Evolutionary conservation across 2,329 filamentous ascomycete species (phyloP).

Genomic region (Periconia digitata): DNA sequence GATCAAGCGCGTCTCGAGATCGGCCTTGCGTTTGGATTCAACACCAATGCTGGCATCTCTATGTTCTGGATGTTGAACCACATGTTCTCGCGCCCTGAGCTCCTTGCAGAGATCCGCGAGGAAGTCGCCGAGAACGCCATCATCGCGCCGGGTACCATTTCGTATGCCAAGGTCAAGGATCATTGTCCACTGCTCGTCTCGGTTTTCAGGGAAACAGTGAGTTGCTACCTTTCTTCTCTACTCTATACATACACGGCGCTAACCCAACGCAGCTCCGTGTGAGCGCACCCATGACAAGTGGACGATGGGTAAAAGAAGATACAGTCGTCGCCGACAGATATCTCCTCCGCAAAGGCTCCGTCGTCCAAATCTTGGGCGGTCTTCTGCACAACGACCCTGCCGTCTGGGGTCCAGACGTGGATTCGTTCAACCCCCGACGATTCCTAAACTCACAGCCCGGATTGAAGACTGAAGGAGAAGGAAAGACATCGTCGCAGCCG

Average conservation of each 20-base stretch:
- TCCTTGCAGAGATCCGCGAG: constrained; percentile 44
- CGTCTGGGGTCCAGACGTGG: constrained; percentile 50
- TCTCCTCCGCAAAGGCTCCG: constrained; percentile 46
- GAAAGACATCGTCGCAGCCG: constrained; percentile 11
- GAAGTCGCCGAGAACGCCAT: constrained; percentile 40
- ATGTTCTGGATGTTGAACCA: constrained; percentile 51
- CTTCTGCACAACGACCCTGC: constrained; percentile 46
- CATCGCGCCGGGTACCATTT: constrained; percentile 27
- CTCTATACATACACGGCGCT: too few relatives aligned
- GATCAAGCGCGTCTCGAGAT: constrained; percentile 28
- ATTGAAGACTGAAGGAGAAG: constrained; percentile 16
- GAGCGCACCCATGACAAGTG: constrained; percentile 41
- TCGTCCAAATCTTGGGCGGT: constrained; percentile 50
- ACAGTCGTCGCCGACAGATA: constrained; percentile 46
- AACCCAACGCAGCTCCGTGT: too few relatives aligned
- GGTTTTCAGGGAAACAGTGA: constrained; percentile 50
- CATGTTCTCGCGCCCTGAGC: constrained; percentile 43
- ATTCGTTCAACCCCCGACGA: constrained; percentile 46
- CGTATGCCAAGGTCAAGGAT: constrained; percentile 42
- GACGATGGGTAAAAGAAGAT: constrained; percentile 47
- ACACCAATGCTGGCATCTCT: constrained; percentile 48
- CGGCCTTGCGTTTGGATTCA: constrained; percentile 34
- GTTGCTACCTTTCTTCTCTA: too few relatives aligned
- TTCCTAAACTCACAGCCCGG: constrained; percentile 37
- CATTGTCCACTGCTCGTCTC: constrained; percentile 49